phyloP scores from a whole-genome alignment of 176 grass and related monocot species.

The Neostapfia colusana region DNA sequence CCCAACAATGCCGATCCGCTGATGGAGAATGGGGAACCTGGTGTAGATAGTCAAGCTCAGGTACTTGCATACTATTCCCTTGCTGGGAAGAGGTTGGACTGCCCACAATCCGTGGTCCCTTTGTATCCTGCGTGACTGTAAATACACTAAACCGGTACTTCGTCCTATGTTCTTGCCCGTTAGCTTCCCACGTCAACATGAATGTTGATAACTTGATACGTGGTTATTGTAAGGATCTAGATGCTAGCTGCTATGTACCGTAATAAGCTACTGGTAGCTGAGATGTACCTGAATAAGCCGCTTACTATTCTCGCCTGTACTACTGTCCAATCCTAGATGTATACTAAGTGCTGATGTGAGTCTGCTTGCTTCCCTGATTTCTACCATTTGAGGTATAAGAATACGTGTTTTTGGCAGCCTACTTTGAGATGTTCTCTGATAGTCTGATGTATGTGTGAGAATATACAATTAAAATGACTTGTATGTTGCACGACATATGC shows the following conservation, averaged over 20 bases:
- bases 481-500: not conserved
- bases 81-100: slow-evolving; percentile 68
- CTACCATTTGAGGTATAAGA: slow-evolving; percentile 30
- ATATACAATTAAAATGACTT: not conserved
- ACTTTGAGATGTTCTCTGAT: not conserved
- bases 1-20: slow-evolving; percentile 8
- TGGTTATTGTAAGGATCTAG: slow-evolving; percentile 46
- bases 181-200: slow-evolving; percentile 23
- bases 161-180: not conserved
- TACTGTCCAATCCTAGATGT: slow-evolving; percentile 44
- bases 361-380: slow-evolving; percentile 29
- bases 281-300: slow-evolving; percentile 47
- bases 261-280: slow-evolving; percentile 50
- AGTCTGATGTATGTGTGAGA: not conserved
- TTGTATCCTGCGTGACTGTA: slow-evolving; percentile 77
- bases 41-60: slow-evolving; percentile 57
- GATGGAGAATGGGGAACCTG: slow-evolving; percentile 44
- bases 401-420: slow-evolving; percentile 36
- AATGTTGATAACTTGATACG: slow-evolving; percentile 37
- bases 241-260: slow-evolving; percentile 41
- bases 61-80: slow-evolving; percentile 89
- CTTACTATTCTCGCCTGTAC: slow-evolving; percentile 35
- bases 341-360: slow-evolving; percentile 33
- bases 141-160: slow-evolving; percentile 43
- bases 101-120: slow-evolving; percentile 62